Conservation (phyloP, 1,139 yeast genomes). For the Suhomyces bribrorum region DNA sequence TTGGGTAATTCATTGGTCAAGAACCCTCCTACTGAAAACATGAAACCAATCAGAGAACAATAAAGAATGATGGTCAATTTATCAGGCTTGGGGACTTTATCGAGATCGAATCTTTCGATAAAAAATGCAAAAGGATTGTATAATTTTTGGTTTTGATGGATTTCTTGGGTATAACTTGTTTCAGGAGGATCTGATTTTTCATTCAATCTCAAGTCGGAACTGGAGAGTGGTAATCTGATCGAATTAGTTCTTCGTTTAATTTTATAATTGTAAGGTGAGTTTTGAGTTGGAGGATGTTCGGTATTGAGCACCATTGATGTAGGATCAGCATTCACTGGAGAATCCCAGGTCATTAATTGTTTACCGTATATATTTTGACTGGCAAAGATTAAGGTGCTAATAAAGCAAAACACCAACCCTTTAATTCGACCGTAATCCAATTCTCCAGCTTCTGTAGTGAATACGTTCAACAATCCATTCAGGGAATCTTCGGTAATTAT, state of each 20-base stretch:
- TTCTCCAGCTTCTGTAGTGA: constrained; percentile 15
- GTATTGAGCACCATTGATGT: constrained; percentile 31
- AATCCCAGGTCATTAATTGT: constrained; percentile 40
- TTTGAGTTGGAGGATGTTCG: not conserved
- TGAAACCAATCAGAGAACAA: constrained; percentile 37
- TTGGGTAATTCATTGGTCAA: constrained; percentile 31
- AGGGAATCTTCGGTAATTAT: constrained; percentile 35
- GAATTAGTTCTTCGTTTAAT: constrained; percentile 31
- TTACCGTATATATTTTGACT: constrained; percentile 47
- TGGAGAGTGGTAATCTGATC: constrained; percentile 34
- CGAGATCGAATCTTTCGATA: constrained; percentile 18
- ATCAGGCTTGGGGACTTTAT: constrained; percentile 35
- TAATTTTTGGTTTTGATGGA: constrained; percentile 19
- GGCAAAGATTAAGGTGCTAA: constrained; percentile 39
- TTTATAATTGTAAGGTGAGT: not conserved
- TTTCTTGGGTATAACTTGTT: constrained; percentile 19
- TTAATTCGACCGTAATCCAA: constrained; percentile 26
- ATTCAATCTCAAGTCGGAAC: constrained; percentile 34
- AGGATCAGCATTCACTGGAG: constrained; percentile 21
- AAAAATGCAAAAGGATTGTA: constrained; percentile 27
- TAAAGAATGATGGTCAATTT: constrained; percentile 41
- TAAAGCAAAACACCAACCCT: constrained; percentile 33
- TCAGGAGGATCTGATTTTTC: constrained; percentile 15
- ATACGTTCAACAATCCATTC: constrained; percentile 12
- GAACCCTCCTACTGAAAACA: constrained; percentile 35